These are phyloP conservation scores for Magnusiomyces tetraspermus DNA, from an alignment of 1,139 yeast species.

Conservation along the genomic window DNA sequence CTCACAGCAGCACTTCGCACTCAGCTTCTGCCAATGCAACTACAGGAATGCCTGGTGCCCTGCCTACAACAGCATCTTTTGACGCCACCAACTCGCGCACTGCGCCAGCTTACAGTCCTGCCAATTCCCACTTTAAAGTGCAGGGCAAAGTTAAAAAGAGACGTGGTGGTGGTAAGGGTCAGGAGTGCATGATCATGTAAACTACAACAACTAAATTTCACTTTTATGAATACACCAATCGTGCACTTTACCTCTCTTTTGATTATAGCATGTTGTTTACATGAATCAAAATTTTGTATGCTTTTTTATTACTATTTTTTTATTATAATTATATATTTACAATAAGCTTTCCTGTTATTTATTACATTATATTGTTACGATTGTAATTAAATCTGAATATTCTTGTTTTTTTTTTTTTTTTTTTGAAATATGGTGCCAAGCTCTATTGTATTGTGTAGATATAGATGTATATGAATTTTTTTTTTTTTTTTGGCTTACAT, in stretches of 20 bases:
- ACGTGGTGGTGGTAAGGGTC: conserved; percentile 14
- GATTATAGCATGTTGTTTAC: no score
- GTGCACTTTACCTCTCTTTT: background rate
- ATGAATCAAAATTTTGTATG: no score
- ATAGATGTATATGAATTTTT: no score
- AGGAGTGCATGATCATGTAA: conserved; percentile 23
- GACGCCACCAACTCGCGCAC: background rate
- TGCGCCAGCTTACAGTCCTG: conserved; percentile 15
- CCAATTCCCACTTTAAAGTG: conserved; percentile 15
- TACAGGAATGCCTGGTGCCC: background rate
- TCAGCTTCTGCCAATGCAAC: background rate
- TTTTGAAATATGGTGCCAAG: no score
- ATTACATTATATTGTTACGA: no score
- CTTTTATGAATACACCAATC: background rate
- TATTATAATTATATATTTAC: no score
- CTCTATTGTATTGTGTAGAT: no score
- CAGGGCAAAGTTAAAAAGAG: conserved; percentile 10
- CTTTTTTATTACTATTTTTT: no score
- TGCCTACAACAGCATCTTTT: background rate
- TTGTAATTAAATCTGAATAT: no score
- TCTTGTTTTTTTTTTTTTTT: no score
- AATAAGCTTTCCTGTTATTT: no score
- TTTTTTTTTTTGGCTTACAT: no score
- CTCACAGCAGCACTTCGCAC: background rate
- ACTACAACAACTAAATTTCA: background rate